Evolutionary conservation across 148 eudicot genomes (phyloP).

Genomic region (Heliamphora exappendiculata): DNA sequence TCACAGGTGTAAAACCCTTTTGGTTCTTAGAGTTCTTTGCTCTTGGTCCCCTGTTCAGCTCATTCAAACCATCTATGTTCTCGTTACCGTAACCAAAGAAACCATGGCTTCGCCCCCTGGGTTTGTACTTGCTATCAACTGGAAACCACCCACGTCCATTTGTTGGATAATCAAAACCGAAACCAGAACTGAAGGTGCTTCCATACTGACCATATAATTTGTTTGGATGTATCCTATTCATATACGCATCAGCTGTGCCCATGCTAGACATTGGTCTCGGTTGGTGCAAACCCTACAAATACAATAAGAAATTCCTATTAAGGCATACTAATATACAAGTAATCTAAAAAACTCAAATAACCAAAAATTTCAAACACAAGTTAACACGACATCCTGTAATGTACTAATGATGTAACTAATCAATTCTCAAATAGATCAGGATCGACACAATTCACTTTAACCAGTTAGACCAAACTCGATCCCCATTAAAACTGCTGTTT

Average conservation of each 20-base stretch:
- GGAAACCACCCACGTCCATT: slow-evolving; percentile 41
- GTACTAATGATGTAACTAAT: not conserved
- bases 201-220: slow-evolving; percentile 42
- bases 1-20: slow-evolving; percentile 21
- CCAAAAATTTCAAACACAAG: too few relatives aligned
- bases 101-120: slow-evolving; percentile 38
- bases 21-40: slow-evolving; percentile 30
- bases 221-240: slow-evolving; percentile 38
- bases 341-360: not conserved
- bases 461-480: not conserved
- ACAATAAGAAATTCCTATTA: not conserved
- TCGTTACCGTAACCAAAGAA: slow-evolving; percentile 34
- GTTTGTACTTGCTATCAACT: slow-evolving; percentile 40
- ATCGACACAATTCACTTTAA: not conserved
- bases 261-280: slow-evolving; percentile 36
- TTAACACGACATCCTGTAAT: too few relatives aligned
- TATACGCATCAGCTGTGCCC: slow-evolving; percentile 32
- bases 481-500: not conserved
- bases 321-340: not conserved
- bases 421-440: not conserved
- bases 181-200: slow-evolving; percentile 30
- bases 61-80: slow-evolving; percentile 53
- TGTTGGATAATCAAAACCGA: slow-evolving; percentile 23
- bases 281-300: slow-evolving; percentile 35
- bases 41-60: slow-evolving; percentile 60